Evolutionary conservation across 176 grass and related monocot genomes (phyloP).

Genomic region (Musa troglodytarum): DNA sequence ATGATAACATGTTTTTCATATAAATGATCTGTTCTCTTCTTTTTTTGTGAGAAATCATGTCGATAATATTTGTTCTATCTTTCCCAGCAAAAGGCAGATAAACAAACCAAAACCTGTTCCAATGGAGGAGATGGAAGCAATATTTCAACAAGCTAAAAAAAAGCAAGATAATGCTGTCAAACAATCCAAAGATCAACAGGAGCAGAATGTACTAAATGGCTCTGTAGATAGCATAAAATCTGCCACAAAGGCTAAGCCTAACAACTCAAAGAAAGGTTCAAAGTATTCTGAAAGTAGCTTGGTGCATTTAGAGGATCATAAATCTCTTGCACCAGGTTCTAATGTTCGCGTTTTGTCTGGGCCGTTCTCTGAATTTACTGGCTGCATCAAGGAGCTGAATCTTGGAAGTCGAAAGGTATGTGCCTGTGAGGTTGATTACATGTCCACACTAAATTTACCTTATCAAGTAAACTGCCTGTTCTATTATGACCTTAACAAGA

Average conservation of each 20-base stretch:
- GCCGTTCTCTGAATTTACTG: slow-evolving; percentile 62
- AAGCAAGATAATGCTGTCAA: slow-evolving; percentile 56
- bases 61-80: neutral
- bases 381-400: slow-evolving; percentile 53
- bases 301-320: neutral
- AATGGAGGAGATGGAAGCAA: slow-evolving; percentile 60
- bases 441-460: neutral
- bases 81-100: slow-evolving; percentile 68
- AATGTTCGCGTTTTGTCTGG: slow-evolving; percentile 55
- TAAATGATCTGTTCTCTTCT: neutral
- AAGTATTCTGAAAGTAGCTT: slow-evolving; percentile 12
- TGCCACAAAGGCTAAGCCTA: slow-evolving; percentile 39
- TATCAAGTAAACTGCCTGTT: neutral
- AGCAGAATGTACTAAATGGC: slow-evolving; percentile 23
- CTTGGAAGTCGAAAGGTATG: slow-evolving; percentile 66
- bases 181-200: slow-evolving; percentile 53
- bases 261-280: slow-evolving; percentile 33
- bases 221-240: slow-evolving; percentile 35
- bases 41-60: no score
- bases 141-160: slow-evolving; percentile 58
- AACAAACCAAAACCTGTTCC: slow-evolving; percentile 77
- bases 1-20: neutral
- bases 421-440: neutral
- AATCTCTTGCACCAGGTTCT: slow-evolving; percentile 39
- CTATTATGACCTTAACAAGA: slow-evolving; percentile 15